Conservation (phyloP, 306 rosid species). For the Cyclanthera cordifolia region DNA sequence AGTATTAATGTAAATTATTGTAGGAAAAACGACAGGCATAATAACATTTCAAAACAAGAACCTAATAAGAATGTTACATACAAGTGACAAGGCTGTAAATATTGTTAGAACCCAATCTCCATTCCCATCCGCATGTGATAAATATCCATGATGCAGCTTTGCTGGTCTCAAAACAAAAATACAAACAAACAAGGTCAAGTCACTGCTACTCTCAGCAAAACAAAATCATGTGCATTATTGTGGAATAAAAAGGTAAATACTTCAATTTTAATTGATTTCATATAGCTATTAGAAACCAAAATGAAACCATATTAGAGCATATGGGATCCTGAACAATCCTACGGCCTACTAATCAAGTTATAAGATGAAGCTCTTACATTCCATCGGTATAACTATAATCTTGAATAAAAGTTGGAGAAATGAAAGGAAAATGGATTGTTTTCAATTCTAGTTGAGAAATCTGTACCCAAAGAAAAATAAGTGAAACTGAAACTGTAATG, state of each 20-base stretch:
- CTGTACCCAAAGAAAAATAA: neutral
- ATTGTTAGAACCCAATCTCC: constrained; percentile 95
- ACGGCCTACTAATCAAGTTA: neutral
- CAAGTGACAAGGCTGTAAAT: constrained; percentile 76
- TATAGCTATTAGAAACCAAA: neutral
- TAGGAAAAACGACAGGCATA: neutral
- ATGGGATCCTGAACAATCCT: neutral
- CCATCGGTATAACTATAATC: neutral
- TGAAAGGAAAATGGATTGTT: neutral
- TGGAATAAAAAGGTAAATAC: neutral
- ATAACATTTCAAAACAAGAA: neutral
- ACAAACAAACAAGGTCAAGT: neutral
- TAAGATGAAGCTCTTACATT: neutral
- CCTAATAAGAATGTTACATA: constrained; percentile 29
- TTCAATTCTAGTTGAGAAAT: neutral
- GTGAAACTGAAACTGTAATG: neutral
- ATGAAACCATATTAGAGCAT: neutral
- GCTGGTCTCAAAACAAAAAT: constrained; percentile 36
- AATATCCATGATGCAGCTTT: constrained; percentile 83
- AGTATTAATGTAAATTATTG: neutral
- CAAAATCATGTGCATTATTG: neutral
- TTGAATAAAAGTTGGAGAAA: neutral
- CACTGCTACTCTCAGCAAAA: neutral
- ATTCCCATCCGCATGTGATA: constrained; percentile 86
- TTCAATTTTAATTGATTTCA: neutral